Evolutionary conservation across 768 basidiomycete species (phyloP).

Genomic region (Gautieria morchelliformis): DNA sequence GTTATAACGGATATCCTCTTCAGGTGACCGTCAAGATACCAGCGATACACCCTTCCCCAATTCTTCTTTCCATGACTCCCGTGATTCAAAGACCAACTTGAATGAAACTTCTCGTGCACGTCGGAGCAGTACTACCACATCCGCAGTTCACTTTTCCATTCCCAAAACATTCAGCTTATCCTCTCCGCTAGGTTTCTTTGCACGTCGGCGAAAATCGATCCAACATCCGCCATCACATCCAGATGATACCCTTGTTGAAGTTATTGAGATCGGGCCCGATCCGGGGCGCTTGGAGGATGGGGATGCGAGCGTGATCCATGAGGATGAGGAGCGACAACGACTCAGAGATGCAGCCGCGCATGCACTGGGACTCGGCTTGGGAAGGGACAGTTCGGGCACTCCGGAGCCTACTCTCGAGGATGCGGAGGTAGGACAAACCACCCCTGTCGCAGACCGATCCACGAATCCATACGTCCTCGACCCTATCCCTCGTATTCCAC

Average conservation of each 20-base stretch:
- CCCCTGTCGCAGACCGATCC: background rate
- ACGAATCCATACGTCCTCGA: background rate
- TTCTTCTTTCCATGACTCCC: background rate
- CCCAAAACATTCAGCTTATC: background rate
- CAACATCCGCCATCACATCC: background rate
- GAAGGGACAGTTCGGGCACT: conserved; percentile 22
- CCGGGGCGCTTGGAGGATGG: background rate
- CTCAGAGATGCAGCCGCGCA: conserved; percentile 68
- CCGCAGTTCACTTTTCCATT: background rate
- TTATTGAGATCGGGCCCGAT: background rate
- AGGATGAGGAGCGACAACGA: conserved; percentile 38
- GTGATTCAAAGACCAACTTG: background rate
- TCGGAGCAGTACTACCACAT: background rate
- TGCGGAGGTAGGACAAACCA: background rate
- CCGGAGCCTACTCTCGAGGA: background rate
- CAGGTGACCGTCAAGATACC: background rate
- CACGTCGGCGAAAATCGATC: background rate
- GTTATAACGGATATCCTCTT: background rate
- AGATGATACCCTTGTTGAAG: background rate
- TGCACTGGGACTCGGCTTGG: conserved; percentile 57
- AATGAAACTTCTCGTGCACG: background rate
- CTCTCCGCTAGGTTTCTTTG: background rate
- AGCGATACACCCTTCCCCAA: background rate
- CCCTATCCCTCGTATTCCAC: background rate
- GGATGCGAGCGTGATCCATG: background rate